Base-by-base conservation (phyloP, 768 basidiomycete genomes). In the Suillus subaureus region DNA sequence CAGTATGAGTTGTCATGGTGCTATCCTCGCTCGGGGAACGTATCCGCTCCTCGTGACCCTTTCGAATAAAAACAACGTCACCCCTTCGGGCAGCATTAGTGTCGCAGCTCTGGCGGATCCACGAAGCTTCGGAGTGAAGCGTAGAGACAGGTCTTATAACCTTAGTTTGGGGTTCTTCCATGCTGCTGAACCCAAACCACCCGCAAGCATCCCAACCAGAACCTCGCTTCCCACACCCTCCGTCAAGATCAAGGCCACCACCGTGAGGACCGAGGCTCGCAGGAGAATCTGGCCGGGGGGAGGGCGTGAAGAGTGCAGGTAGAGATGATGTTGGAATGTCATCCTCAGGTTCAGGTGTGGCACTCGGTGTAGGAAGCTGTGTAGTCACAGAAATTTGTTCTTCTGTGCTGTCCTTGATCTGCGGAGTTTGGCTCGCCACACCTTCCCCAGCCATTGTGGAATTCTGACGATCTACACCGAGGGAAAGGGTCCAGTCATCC, bases 151-250 rank as follows among this genome's bases (percentile, higher is more conserved):
- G 35, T 26, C 45, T 21, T 37, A 9, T 42, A 3, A 43, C 39
- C 16, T 42, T 12, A 1, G 23, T n/a, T 35, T 4, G 18, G 11
- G 39, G 21, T 39, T 49, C 69, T 0, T 55, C 31, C 3, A 68
- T 5, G 7, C 4, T 39, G 23, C 71, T 71, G 3, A 70, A 54
- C 7, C 72, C 75, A 15, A 77, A 76, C 75, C 75, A 77, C 55
- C 73, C 75, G 28, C 69, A 76, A 11, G 68, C 67, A 23, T 76
- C 71, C 75, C 76, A 78, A 31, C 75, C 75, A 31, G 75, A 76
- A 4, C 72, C 75, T 28, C 75, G 76, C 57, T 77, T 76, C 16
- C 75, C 75, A 39, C 72, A 61, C 3, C 75, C 75, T 23, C 74
- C 69, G 3, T 64, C 75, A 11, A 78, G 61, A 62, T 76, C 76